Evolutionary conservation across 139 green algal species (phyloP).

Genomic region (Chara braunii): DNA sequence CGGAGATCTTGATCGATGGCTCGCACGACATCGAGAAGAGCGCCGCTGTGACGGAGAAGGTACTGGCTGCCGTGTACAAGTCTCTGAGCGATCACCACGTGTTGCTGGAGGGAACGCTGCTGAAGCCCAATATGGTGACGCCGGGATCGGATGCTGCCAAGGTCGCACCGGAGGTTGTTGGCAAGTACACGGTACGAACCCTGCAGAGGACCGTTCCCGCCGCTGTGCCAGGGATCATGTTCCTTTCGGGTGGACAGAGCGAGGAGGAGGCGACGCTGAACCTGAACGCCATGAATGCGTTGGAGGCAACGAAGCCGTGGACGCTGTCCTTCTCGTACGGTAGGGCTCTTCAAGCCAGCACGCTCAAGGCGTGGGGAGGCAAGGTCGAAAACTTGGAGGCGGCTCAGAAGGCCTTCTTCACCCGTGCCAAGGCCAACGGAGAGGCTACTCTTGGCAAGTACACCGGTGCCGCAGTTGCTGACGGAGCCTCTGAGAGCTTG

Average conservation of each 20-base stretch:
- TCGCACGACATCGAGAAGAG: constrained; percentile 74
- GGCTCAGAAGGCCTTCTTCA: constrained; percentile 80
- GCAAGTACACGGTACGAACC: constrained; percentile 64
- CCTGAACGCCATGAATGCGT: constrained; percentile 69
- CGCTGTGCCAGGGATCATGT: constrained; percentile 73
- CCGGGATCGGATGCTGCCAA: constrained; percentile 43
- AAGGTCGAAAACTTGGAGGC: constrained; percentile 76
- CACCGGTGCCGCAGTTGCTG: constrained; percentile 47
- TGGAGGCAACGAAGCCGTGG: constrained; percentile 62
- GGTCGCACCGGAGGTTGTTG: constrained; percentile 52
- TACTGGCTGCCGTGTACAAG: constrained; percentile 46
- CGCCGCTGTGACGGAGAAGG: constrained; percentile 47
- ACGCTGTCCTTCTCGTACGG: constrained; percentile 88
- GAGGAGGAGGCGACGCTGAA: constrained; percentile 75
- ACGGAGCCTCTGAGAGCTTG: constrained; percentile 64
- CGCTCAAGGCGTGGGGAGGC: constrained; percentile 48
- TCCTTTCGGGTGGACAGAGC: constrained; percentile 82
- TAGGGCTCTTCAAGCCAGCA: constrained; percentile 68
- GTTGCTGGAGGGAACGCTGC: constrained; percentile 65
- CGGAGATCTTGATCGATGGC: constrained; percentile 92
- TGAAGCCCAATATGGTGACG: constrained; percentile 91
- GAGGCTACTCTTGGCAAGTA: constrained; percentile 93
- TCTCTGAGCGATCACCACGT: constrained; percentile 40
- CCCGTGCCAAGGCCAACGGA: constrained; percentile 87
- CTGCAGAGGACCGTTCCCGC: constrained; percentile 70